phyloP scores from a whole-genome alignment of 306 rosid species.

The Lupinus albus region DNA sequence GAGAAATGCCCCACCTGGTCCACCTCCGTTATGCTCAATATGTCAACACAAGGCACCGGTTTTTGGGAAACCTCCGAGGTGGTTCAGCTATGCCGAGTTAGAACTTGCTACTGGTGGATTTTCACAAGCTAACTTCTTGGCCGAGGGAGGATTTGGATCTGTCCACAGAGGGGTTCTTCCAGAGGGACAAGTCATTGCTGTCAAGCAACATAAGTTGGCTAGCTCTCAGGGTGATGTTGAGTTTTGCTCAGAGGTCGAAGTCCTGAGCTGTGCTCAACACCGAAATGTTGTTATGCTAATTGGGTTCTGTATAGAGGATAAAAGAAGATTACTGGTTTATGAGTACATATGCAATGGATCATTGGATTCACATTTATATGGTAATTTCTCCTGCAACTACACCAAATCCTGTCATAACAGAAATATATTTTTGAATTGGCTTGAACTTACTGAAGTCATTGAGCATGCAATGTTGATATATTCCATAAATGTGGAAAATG shows the following conservation, averaged over 20 bases:
- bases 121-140: slow-evolving; percentile 94
- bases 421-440: slow-evolving; percentile 27
- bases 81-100: slow-evolving; percentile 91
- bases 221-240: slow-evolving; percentile 97
- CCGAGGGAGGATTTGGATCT: slow-evolving; percentile 97
- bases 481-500: not conserved
- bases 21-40: slow-evolving; percentile 95
- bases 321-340: slow-evolving; percentile 86
- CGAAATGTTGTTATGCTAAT: slow-evolving; percentile 97
- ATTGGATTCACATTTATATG: slow-evolving; percentile 90
- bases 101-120: slow-evolving; percentile 97
- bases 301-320: slow-evolving; percentile 97
- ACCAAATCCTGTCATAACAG: slow-evolving; percentile 29
- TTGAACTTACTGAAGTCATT: slow-evolving; percentile 19
- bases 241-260: slow-evolving; percentile 98
- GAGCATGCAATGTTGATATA: not conserved
- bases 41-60: slow-evolving; percentile 99
- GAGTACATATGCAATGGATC: slow-evolving; percentile 98
- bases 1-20: slow-evolving; percentile 82
- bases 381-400: slow-evolving; percentile 50
- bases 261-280: slow-evolving; percentile 97
- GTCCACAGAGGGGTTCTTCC: slow-evolving; percentile 97
- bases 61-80: slow-evolving; percentile 94
- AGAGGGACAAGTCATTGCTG: slow-evolving; percentile 96
- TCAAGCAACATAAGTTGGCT: slow-evolving; percentile 96